These are phyloP conservation scores for Hemileia vastatrix DNA, from an alignment of 1,284 basidiomycete genomes.

Conservation along the genomic window DNA sequence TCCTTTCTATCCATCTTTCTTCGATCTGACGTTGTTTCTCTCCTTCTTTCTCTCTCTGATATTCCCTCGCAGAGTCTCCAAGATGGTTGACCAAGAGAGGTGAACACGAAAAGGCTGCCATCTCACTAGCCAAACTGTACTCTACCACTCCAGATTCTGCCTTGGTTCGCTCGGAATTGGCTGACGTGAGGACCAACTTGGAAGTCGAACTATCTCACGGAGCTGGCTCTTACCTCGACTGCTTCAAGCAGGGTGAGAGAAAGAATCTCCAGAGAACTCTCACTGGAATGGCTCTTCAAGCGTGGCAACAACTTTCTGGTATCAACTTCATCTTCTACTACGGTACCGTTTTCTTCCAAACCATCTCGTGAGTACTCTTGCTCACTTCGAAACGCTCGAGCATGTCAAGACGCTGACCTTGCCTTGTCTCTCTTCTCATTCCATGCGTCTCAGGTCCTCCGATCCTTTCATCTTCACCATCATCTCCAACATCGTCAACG, in stretches of 20 bases:
- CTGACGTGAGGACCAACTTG: constrained; percentile 36
- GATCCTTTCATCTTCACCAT: constrained; percentile 41
- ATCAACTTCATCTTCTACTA: constrained; percentile 44
- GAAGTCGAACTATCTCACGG: constrained; percentile 34
- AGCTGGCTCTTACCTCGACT: constrained; percentile 41
- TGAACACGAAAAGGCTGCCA: constrained; percentile 32
- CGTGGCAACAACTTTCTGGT: constrained; percentile 44
- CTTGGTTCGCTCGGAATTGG: constrained; percentile 10
- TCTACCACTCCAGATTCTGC: not conserved
- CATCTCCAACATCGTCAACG: constrained; percentile 46
- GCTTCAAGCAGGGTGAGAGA: constrained; percentile 37
- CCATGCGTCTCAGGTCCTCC: constrained; percentile 31
- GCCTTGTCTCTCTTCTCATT: too few species aligned
- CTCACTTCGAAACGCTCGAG: too few species aligned
- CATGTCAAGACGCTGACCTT: too few species aligned
- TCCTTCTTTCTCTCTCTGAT: too few species aligned
- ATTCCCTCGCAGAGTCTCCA: constrained; percentile 37
- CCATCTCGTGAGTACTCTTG: not conserved
- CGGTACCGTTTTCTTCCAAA: constrained; percentile 35
- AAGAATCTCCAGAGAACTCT: constrained; percentile 38
- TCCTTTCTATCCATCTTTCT: too few species aligned
- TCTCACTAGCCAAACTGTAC: constrained; percentile 28
- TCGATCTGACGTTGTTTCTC: too few species aligned
- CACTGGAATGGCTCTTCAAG: constrained; percentile 44
- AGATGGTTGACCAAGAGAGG: constrained; percentile 39